Conservation (phyloP, 495 filamentous ascomycete species). For the Bryoglossum gracile region DNA sequence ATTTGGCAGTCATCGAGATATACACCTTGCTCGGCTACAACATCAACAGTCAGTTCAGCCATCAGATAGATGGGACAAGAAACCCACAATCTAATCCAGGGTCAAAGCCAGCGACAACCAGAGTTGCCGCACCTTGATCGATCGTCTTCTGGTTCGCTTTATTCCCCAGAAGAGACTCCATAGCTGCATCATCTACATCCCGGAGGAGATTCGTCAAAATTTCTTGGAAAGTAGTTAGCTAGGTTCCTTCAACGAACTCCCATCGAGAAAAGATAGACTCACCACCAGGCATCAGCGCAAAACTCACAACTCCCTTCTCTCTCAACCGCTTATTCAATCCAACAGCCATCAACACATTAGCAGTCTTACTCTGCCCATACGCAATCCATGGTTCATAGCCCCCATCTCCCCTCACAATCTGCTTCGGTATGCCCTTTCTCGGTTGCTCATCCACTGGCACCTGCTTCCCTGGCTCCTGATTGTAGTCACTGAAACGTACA, state of each 20-base stretch:
- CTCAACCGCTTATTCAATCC: constrained; percentile 25
- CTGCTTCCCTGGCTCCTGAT: constrained; percentile 1
- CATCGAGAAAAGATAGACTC: neutral
- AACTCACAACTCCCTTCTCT: constrained; percentile 9
- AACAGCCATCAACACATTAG: constrained; percentile 47
- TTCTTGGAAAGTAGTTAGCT: no score
- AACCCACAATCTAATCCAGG: constrained; percentile 11
- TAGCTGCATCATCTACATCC: neutral
- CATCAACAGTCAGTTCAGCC: neutral
- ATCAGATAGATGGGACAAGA: neutral
- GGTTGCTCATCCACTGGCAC: constrained; percentile 10
- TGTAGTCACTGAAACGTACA: constrained; percentile 13
- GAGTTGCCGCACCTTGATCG: constrained; percentile 19
- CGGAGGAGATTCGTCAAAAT: constrained; percentile 11
- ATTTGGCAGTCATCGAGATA: constrained; percentile 19
- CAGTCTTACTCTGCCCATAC: constrained; percentile 53
- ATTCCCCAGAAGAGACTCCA: neutral
- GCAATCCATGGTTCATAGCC: constrained; percentile 25
- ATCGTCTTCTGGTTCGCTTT: constrained; percentile 4
- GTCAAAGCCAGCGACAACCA: constrained; percentile 19
- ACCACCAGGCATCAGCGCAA: constrained; percentile 19
- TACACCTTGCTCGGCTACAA: constrained; percentile 4
- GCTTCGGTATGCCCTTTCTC: constrained; percentile 6
- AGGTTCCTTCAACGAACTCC: neutral
- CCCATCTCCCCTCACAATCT: constrained; percentile 8